Base-by-base conservation (phyloP, 768 basidiomycete species). In the Naganishia friedmannii region DNA sequence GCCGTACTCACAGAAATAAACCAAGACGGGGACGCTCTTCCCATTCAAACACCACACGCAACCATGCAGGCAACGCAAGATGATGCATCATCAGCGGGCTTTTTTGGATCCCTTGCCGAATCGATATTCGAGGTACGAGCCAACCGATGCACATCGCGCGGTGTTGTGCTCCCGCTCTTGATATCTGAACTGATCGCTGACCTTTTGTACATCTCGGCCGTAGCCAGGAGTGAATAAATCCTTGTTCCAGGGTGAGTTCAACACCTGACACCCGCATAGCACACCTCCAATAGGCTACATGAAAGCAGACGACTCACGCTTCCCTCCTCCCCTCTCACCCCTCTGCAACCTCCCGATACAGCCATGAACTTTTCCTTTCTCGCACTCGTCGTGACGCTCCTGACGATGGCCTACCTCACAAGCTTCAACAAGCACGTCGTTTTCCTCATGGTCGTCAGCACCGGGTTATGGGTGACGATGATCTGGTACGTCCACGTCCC, bases 311-410 rank as follows among this genome's bases (percentile, higher is more conserved):
- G n/a, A n/a, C n/a, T n/a, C n/a, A n/a, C n/a, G n/a, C n/a, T n/a
- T n/a, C n/a, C n/a, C n/a, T n/a, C n/a, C n/a, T n/a, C n/a, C n/a
- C n/a, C n/a, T 32, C 3, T 57, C 26, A 28, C 15, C 3, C 31
- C 26, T 12, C 4, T 21, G 32, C 10, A 9, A 17, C n/a, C 21
- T 19, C 15, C n/a, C n/a, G 4, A n/a, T 51, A 15, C 46, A 80
- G 79, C 79, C 7, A 80, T 80, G 79, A 80, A 80, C 70, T 69
- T 77, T 6, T 80, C 73, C 23, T 80, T 80, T 74, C 75, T 80
- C 65, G 68, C 77, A 51, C 75, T 80, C 39, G 53, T 78, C 31
- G 66, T 80, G 7, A 74, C 75, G 3, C 70, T 80, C 13, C 75
- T 80, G 71, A 77, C 42, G n/a, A 70, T 80, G 19, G 77, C 76